Evolutionary conservation across 129 eudicot species (phyloP).

Genomic region (Sambucus nigra): DNA sequence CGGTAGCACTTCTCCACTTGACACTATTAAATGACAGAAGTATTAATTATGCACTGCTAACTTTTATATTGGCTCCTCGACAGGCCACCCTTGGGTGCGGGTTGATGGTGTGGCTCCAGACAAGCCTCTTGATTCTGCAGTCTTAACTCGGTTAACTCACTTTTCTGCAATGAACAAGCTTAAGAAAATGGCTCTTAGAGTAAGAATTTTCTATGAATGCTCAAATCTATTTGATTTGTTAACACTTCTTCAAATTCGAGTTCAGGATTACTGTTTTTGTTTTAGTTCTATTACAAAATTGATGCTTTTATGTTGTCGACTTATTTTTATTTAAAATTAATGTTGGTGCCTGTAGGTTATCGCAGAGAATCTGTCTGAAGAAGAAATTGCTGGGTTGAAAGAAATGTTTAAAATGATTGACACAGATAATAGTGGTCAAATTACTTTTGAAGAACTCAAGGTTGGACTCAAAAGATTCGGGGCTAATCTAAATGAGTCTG

Average conservation of each 20-base stretch:
- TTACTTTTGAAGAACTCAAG: slow-evolving; percentile 58
- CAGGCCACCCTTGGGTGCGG: slow-evolving; percentile 33
- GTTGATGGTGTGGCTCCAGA: slow-evolving; percentile 32
- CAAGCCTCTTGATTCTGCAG: slow-evolving; percentile 31
- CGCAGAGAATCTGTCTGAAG: slow-evolving; percentile 48
- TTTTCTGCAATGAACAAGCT: slow-evolving; percentile 36
- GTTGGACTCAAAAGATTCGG: slow-evolving; percentile 42
- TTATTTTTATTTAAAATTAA: neutral
- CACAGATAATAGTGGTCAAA: slow-evolving; percentile 43
- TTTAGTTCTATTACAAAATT: neutral
- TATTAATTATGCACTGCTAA: neutral
- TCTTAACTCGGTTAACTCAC: slow-evolving; percentile 21
- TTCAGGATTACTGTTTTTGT: neutral
- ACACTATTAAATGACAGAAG: neutral
- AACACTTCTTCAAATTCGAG: neutral
- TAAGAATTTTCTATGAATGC: slow-evolving; percentile 7
- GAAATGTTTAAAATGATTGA: slow-evolving; percentile 56
- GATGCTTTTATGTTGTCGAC: neutral
- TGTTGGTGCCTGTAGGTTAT: slow-evolving; percentile 32
- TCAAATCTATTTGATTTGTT: neutral
- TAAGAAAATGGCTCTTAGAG: slow-evolving; percentile 35
- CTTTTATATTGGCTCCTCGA: neutral
- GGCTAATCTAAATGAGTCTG: slow-evolving; percentile 37
- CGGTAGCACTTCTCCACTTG: too few species aligned
- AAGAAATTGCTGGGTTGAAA: slow-evolving; percentile 52